phyloP scores from a whole-genome alignment of 192 early-diverging fungal genomes.

The Linderina pennispora region DNA sequence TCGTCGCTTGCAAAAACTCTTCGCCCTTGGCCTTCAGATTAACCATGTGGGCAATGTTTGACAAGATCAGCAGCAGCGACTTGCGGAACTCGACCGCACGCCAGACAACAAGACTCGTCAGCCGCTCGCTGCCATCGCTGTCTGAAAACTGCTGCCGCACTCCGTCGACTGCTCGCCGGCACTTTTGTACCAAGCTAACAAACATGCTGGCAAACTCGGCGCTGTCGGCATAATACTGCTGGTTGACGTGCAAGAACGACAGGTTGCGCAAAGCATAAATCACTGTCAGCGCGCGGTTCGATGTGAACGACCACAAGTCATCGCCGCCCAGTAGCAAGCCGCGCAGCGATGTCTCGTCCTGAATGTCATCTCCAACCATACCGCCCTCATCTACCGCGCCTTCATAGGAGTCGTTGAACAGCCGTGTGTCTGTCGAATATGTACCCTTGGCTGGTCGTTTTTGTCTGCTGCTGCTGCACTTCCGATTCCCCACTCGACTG shows the following conservation, averaged over 20 bases:
- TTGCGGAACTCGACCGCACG: conserved; percentile 41
- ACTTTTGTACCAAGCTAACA: conserved; percentile 8
- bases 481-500: no score
- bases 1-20: conserved; percentile 11
- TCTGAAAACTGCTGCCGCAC: no score
- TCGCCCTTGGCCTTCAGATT: conserved; percentile 7
- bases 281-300: conserved; percentile 38
- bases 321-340: conserved; percentile 31
- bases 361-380: conserved; percentile 33
- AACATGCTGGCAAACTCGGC: conserved; percentile 31
- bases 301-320: conserved; percentile 41
- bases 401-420: conserved; percentile 12
- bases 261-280: conserved; percentile 35
- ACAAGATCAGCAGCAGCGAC: conserved; percentile 25
- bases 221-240: conserved; percentile 26
- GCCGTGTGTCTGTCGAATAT: no score
- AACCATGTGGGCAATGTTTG: conserved; percentile 26
- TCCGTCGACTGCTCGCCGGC: no score
- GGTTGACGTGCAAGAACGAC: conserved; percentile 39
- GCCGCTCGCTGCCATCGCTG: background rate
- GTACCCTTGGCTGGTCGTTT: no score
- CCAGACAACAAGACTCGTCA: conserved; percentile 18
- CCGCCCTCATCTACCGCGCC: conserved; percentile 16
- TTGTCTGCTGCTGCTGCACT: background rate
- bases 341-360: conserved; percentile 28